Percentiles rank a stretch among this genome's conserved stretches.
These are phyloP conservation scores for Plectosphaerella cucumerina DNA, from an alignment of 2,329 filamentous ascomycete genomes.

Conservation along the genomic window DNA sequence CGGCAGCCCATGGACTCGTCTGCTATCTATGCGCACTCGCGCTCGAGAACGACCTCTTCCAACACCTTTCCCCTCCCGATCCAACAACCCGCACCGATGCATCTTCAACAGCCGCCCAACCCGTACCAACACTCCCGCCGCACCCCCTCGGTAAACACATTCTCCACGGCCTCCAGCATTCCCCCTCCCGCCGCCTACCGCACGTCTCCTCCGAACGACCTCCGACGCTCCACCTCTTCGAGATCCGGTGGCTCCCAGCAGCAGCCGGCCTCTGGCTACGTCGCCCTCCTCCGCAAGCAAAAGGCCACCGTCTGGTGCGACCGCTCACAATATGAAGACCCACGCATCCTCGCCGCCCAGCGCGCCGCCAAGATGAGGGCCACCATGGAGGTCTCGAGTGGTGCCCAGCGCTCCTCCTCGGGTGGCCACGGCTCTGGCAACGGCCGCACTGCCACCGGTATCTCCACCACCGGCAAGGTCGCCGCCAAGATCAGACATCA, in stretches of 20 bases:
- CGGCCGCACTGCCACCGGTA: slow-evolving; percentile 58
- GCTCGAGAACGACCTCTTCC: slow-evolving; percentile 54
- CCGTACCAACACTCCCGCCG: slow-evolving; percentile 42
- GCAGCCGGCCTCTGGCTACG: slow-evolving; percentile 67
- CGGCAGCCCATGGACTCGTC: slow-evolving; percentile 16
- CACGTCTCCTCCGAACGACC: slow-evolving; percentile 50
- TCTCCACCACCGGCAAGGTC: slow-evolving; percentile 60
- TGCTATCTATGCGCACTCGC: slow-evolving; percentile 46
- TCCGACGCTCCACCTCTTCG: slow-evolving; percentile 76
- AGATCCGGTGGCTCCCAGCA: slow-evolving; percentile 55
- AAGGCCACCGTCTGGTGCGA: slow-evolving; percentile 99
- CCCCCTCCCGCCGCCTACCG: slow-evolving; percentile 55
- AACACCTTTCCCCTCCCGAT: slow-evolving; percentile 39
- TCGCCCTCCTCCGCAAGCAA: slow-evolving; percentile 92
- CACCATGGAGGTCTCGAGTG: slow-evolving; percentile 74
- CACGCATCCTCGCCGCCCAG: slow-evolving; percentile 75
- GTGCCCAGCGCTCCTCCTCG: slow-evolving; percentile 35
- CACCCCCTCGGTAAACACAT: slow-evolving; percentile 63
- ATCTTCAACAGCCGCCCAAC: slow-evolving; percentile 28
- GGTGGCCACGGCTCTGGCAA: slow-evolving; percentile 40
- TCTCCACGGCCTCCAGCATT: slow-evolving; percentile 68
- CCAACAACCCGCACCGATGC: slow-evolving; percentile 23
- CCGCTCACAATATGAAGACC: slow-evolving; percentile 86
- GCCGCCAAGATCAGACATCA: slow-evolving; percentile 86
- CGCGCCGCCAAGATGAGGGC: slow-evolving; percentile 84